Conservation (phyloP, 345 rosid species). For the Ailanthus altissimus region DNA sequence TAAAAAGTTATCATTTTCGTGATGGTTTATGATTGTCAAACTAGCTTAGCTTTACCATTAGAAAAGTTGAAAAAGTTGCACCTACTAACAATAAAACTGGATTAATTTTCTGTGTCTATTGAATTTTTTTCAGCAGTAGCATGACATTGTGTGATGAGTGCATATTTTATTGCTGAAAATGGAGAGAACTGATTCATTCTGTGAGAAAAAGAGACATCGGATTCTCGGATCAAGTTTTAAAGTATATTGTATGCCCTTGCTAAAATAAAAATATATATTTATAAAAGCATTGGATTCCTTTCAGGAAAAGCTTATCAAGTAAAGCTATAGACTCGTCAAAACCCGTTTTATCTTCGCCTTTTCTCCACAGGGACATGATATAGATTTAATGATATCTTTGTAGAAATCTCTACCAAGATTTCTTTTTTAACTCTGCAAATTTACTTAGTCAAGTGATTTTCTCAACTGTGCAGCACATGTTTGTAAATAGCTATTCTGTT, state of each 20-base stretch:
- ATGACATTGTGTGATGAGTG: neutral
- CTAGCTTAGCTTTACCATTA: neutral
- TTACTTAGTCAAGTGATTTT: neutral
- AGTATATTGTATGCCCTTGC: neutral
- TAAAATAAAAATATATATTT: neutral
- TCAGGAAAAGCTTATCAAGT: neutral
- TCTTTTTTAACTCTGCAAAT: neutral
- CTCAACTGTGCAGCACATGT: neutral
- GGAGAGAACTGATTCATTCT: slow-evolving; percentile 15
- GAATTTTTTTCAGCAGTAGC: neutral
- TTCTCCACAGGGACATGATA: neutral
- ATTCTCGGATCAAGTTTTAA: slow-evolving; percentile 20
- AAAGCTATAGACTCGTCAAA: slow-evolving; percentile 3
- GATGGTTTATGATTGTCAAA: neutral
- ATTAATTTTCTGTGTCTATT: neutral
- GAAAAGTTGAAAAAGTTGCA: neutral
- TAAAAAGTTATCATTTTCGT: neutral
- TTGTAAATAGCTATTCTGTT: no score
- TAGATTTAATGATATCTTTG: slow-evolving; percentile 8
- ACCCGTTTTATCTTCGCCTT: slow-evolving; percentile 10
- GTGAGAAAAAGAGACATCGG: neutral
- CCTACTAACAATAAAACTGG: neutral
- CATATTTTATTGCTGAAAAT: neutral
- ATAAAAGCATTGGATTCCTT: slow-evolving; percentile 43
- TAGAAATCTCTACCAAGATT: neutral